phyloP scores from a whole-genome alignment of 164 flowering plant genomes.

The Aristolochia californica region DNA sequence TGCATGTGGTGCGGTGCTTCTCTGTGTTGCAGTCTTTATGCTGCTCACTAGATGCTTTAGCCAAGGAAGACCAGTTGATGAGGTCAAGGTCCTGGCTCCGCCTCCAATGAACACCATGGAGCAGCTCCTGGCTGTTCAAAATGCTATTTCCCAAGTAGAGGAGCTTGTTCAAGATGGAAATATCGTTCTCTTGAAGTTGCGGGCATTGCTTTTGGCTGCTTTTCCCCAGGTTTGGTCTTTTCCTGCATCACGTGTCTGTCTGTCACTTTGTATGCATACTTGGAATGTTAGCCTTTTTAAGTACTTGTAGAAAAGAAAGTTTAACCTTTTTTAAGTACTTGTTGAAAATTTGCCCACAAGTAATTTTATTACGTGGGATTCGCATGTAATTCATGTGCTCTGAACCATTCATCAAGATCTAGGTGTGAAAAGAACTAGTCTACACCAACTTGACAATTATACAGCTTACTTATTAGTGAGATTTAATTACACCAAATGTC shows the following conservation, averaged over 20 bases:
- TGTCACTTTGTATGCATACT: no score
- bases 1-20: slow-evolving; percentile 30
- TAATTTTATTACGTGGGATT: no score
- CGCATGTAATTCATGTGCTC: no score
- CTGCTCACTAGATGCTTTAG: slow-evolving; percentile 35
- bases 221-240: slow-evolving; percentile 64
- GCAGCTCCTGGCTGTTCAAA: slow-evolving; percentile 88
- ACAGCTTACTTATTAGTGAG: no score
- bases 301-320: no score
- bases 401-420: no score
- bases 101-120: slow-evolving; percentile 86
- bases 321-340: no score
- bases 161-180: slow-evolving; percentile 78
- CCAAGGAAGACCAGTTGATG: slow-evolving; percentile 48
- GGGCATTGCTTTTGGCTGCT: slow-evolving; percentile 56
- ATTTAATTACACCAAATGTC: no score
- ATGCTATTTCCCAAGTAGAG: slow-evolving; percentile 63
- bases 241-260: neutral
- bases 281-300: no score
- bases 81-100: slow-evolving; percentile 64
- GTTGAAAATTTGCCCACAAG: no score
- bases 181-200: slow-evolving; percentile 64
- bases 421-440: no score
- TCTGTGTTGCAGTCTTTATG: slow-evolving; percentile 53
- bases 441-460: no score